These are phyloP conservation scores for Adenanthera pavonina DNA, from an alignment of 306 rosid species.

Conservation along the genomic window DNA sequence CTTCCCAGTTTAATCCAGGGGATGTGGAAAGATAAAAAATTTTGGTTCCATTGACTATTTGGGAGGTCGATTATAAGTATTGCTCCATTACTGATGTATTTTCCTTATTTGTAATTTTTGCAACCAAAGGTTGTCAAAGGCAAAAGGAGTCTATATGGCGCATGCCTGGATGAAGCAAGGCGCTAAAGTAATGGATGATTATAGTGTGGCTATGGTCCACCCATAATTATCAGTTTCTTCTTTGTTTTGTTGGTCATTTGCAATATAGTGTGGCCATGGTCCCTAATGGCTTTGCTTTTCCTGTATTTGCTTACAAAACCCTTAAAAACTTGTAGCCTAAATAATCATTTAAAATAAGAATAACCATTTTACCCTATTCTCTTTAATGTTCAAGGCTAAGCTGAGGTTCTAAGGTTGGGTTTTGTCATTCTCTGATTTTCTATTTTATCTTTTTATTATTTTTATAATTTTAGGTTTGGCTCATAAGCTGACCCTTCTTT, in stretches of 20 bases:
- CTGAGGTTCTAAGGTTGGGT: neutral
- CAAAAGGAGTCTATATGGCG: neutral
- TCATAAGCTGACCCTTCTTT: too few species aligned
- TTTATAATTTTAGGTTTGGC: neutral
- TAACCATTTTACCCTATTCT: neutral
- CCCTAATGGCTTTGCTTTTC: neutral
- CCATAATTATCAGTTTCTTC: neutral
- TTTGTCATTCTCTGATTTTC: neutral
- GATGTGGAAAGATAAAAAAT: neutral
- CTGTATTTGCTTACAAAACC: neutral
- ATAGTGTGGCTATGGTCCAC: neutral
- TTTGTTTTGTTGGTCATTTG: neutral
- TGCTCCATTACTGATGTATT: neutral
- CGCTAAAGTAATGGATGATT: neutral
- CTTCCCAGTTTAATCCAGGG: conserved; percentile 15
- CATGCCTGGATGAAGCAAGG: neutral
- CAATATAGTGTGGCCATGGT: neutral
- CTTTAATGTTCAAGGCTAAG: neutral
- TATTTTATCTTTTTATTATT: neutral
- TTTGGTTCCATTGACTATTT: conserved; percentile 2
- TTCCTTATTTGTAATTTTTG: conserved; percentile 16
- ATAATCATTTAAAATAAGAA: neutral
- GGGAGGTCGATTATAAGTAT: neutral
- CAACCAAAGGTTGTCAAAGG: neutral
- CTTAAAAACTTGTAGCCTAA: neutral